Base-by-base conservation (phyloP, 208 protist genomes). In the Angomonas deanei region DNA sequence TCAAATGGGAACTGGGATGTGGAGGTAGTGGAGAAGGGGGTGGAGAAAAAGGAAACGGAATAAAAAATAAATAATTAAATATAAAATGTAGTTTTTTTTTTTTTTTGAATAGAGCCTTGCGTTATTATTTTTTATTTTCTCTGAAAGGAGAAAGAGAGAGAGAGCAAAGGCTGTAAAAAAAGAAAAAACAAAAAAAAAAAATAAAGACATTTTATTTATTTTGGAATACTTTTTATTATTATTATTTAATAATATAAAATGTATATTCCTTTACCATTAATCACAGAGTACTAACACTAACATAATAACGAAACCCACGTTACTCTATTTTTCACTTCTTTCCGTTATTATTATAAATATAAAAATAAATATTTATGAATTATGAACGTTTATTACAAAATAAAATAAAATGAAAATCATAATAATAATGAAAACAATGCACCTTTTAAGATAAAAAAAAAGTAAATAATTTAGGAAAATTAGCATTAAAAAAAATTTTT, bases 1-100 rank as follows among this genome's bases (percentile, higher is more conserved):
- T 97, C 90, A 49, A 98, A 98, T 69, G 80, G 92, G 47, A 97
- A 96, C 68, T 98, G 96, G 78, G 91, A 96, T 71, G 75, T 94
- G 27, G 86, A 96, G 77, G 79, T 80, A 11, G 74, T 96, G 54
- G 83, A 57, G 49, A 69, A 74, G 24, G 56, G 70, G 47, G 65
- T 53, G 61, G 61, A 76, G 24, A 61, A 70, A 62, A 72, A 70
- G 65, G 65, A 64, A 34, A 4, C 42, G 55, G 57, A 58, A 26
- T 11, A 27, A 26, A 46, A 39, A 52, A 61, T 24, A 47, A 5
- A 64, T 30, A 32, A 21, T 26, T 26, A 13, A 24, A 66, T 6
- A 33, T n/a, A 34, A 21, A 32, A 30, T 11, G 21, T 17, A 19
- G 53, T 32, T 13, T 57, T 34, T 21, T 66, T 42, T 28, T 46